Conservation (phyloP, 1,139 yeast genomes). For the Petasospora fabianii region DNA sequence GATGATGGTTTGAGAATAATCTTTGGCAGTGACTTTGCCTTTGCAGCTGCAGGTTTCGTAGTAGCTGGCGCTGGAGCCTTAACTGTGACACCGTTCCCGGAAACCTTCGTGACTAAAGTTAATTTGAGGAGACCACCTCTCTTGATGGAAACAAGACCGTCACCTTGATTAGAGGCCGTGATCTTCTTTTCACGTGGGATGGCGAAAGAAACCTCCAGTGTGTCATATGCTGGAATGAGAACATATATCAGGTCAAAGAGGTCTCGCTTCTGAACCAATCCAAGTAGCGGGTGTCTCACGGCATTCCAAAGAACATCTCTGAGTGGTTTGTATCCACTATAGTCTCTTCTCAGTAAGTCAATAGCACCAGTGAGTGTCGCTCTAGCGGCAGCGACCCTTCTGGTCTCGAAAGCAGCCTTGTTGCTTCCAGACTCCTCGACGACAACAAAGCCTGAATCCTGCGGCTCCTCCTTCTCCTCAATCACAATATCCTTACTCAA, state of each 20-base stretch:
- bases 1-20: conserved; percentile 1
- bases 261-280: conserved; percentile 57
- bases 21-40: conserved; percentile 2
- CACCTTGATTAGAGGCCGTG: conserved; percentile 45
- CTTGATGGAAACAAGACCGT: conserved; percentile 29
- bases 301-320: conserved; percentile 63
- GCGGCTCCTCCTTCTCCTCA: conserved; percentile 11
- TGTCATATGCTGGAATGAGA: conserved; percentile 60
- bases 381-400: conserved; percentile 46
- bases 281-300: conserved; percentile 57
- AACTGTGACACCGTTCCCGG: too few relatives aligned
- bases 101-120: conserved; percentile 23
- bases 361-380: conserved; percentile 44
- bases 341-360: conserved; percentile 61
- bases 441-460: conserved; percentile 36
- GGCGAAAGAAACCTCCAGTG: conserved; percentile 56
- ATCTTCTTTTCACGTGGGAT: conserved; percentile 69
- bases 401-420: conserved; percentile 39
- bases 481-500: conserved; percentile 37
- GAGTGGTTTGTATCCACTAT: conserved; percentile 61
- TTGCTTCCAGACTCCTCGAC: conserved; percentile 46
- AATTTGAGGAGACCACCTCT: conserved; percentile 35
- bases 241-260: conserved; percentile 65
- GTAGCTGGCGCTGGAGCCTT: too few relatives aligned
- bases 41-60: conserved; percentile 4